Evolutionary conservation across 768 basidiomycete species (phyloP).

Genomic region (Tremella yokohamensis): DNA sequence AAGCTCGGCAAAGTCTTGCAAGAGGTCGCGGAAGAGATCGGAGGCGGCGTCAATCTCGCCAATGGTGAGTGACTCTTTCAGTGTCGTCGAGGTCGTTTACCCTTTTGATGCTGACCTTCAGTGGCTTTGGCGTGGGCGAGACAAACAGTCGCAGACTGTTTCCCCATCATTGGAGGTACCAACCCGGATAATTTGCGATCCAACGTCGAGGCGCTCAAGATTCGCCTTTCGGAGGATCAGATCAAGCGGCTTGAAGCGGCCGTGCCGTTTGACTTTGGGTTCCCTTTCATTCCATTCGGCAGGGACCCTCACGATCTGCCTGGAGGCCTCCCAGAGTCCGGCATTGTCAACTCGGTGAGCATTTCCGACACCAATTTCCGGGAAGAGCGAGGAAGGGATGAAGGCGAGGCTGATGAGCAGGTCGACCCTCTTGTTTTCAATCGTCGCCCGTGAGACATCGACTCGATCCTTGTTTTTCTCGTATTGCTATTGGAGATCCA

Average conservation of each 20-base stretch:
- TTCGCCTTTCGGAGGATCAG: slow-evolving; percentile 35
- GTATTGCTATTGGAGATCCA: too few relatives aligned
- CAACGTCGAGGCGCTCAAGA: slow-evolving; percentile 21
- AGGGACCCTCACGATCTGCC: slow-evolving; percentile 19
- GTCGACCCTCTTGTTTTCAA: too few relatives aligned
- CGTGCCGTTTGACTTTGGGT: slow-evolving; percentile 30
- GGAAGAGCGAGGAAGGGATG: too few relatives aligned
- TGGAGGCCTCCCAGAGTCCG: slow-evolving; percentile 9
- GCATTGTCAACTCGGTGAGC: slow-evolving; percentile 8
- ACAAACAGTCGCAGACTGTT: slow-evolving; percentile 33
- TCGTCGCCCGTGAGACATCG: too few relatives aligned
- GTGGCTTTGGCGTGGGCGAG: slow-evolving; percentile 43
- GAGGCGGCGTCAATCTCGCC: slow-evolving; percentile 24
- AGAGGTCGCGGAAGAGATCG: slow-evolving; percentile 41
- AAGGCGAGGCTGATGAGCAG: too few relatives aligned
- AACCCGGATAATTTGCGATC: slow-evolving; percentile 33
- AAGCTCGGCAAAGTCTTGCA: slow-evolving; percentile 27
- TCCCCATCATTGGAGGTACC: slow-evolving; percentile 44
- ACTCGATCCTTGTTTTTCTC: too few relatives aligned
- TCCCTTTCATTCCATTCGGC: slow-evolving; percentile 22
- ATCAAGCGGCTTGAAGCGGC: slow-evolving; percentile 36
- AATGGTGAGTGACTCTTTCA: slow-evolving; percentile 12
- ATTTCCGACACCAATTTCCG: too few relatives aligned
- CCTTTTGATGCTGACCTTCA: slow-evolving; percentile 3
- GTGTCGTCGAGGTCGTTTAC: neutral